Percentiles rank a stretch among this genome's conserved stretches.
Evolutionary conservation across 805 yeast species (phyloP).

Genomic region (Candida sanyiensis): DNA sequence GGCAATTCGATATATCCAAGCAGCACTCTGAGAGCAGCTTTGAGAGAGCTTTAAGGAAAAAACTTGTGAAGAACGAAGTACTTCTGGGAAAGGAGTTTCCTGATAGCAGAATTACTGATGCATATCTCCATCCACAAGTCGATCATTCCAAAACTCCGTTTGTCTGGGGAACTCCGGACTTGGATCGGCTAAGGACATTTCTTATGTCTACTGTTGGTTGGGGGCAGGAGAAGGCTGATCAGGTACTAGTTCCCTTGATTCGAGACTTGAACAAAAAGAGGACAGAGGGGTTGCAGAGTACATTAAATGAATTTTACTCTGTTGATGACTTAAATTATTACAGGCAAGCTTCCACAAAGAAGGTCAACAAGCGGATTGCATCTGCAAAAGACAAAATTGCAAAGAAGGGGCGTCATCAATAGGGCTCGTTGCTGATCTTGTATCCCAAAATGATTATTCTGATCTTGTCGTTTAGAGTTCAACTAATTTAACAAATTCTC

Average conservation of each 20-base stretch:
- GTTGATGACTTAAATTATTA: slow-evolving; percentile 38
- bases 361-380: background rate
- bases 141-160: slow-evolving; percentile 75
- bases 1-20: slow-evolving; percentile 36
- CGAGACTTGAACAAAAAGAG: slow-evolving; percentile 65
- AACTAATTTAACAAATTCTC: no score
- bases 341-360: slow-evolving; percentile 31
- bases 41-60: slow-evolving; percentile 50
- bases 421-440: background rate
- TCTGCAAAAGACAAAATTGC: background rate
- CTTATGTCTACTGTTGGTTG: slow-evolving; percentile 73
- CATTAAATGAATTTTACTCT: slow-evolving; percentile 64
- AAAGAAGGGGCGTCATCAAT: background rate
- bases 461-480: no score
- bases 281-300: slow-evolving; percentile 49
- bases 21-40: slow-evolving; percentile 42
- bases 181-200: slow-evolving; percentile 70
- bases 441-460: no score
- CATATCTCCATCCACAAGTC: slow-evolving; percentile 77
- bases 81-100: slow-evolving; percentile 65
- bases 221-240: slow-evolving; percentile 70
- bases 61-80: slow-evolving; percentile 48
- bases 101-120: slow-evolving; percentile 57
- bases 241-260: slow-evolving; percentile 79
- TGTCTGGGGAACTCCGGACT: slow-evolving; percentile 85